Evolutionary conservation across 257 asterid genomes (phyloP).

Genomic region (Penstemon eatonii): DNA sequence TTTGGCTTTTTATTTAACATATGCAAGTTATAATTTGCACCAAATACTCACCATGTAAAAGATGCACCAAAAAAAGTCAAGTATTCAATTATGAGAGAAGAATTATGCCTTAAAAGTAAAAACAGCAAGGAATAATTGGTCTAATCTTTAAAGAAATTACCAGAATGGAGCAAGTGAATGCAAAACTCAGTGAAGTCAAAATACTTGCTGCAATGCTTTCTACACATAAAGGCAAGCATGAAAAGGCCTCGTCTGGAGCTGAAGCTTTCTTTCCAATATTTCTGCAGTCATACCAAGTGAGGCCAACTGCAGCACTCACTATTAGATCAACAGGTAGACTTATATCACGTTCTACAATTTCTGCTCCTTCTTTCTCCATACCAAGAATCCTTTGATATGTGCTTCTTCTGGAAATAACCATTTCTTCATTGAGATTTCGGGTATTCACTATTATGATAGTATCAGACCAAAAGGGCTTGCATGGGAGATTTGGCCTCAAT

Average conservation of each 20-base stretch:
- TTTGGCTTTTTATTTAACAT: conserved; percentile 12
- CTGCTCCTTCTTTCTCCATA: conserved; percentile 81
- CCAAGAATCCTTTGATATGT: conserved; percentile 87
- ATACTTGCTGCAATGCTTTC: conserved; percentile 83
- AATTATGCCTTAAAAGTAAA: conserved; percentile 26
- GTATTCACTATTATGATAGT: conserved; percentile 78
- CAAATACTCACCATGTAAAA: conserved; percentile 17
- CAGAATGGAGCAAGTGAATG: conserved; percentile 95
- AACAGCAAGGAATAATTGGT: conserved; percentile 18
- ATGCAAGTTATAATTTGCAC: conserved; percentile 15
- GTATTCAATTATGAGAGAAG: conserved; percentile 10
- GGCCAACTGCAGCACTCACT: conserved; percentile 68
- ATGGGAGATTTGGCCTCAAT: conserved; percentile 44
- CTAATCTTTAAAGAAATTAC: conserved; percentile 46
- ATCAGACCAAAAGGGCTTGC: conserved; percentile 44
- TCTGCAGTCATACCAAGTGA: conserved; percentile 87
- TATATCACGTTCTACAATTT: conserved; percentile 86
- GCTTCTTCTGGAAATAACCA: conserved; percentile 89
- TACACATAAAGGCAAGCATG: conserved; percentile 81
- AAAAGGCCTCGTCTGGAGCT: conserved; percentile 68
- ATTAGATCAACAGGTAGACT: conserved; percentile 75
- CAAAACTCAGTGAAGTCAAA: conserved; percentile 85
- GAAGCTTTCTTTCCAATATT: conserved; percentile 84
- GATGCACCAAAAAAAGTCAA: conserved; percentile 15
- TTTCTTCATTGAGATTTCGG: conserved; percentile 70